Base-by-base conservation (phyloP, 768 basidiomycete species). In the Tylopilus vinaceipallidus region DNA sequence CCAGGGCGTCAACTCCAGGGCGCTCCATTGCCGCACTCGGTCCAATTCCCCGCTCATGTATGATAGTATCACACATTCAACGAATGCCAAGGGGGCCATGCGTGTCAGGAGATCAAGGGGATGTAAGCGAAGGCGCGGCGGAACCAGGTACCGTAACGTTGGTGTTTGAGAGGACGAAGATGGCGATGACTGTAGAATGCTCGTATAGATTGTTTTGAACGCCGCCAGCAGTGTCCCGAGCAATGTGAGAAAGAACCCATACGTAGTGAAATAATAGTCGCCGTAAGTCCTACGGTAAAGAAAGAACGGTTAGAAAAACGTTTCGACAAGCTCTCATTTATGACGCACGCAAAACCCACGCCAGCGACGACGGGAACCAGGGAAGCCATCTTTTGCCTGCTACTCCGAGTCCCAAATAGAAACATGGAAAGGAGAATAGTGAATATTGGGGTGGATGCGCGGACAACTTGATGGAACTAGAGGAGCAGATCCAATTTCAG, bases 401-500 rank as follows among this genome's bases (percentile, higher is more conserved):
- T 87, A 57, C 83, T 80, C 7, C 72, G 74, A 8, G 78, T 73
- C 41, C 81, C 77, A 29, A 91, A 79, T 32, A 98, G 64, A n/a
- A 84, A 52, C 45, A 77, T 73, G 0, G 93, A 84, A 46, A 98
- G 78, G 32, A 84, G 44, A 58, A 97, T 86, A 20, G 91, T 95
- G 73, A 98, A 98, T 43, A 98, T 78, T 0, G 97, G 95, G 0
- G 95, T 88, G 17, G 89, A 81, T 5, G 94, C 91, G 24, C 97
- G 88, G 32, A 98, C 85, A 47, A 98, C 92, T 75, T 98, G 95
- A 67, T 98, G 97, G 63, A 99, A 97, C 93, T 97, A 54, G 0
- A 33, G n/a, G 36, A 45, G n/a, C 37, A 34, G n/a, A 1, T 7
- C 6, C 2, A 11, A 10, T 6, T 5, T 49, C 2, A 45, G 33